Conservation (phyloP, 2,329 filamentous ascomycete genomes). For the Nannizziopsis arthrosporioides region DNA sequence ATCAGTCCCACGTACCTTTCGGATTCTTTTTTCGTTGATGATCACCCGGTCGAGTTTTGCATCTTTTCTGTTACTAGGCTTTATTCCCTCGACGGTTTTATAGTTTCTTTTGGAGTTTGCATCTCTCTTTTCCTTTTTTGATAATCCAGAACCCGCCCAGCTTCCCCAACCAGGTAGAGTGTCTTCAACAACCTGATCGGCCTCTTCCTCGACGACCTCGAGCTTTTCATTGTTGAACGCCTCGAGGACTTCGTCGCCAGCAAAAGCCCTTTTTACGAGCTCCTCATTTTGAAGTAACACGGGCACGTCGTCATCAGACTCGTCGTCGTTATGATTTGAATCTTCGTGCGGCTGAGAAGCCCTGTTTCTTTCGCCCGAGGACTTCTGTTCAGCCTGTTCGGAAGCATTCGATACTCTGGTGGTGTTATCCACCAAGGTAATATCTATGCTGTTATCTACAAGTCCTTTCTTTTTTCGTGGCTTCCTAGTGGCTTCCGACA, state of each 20-base stretch:
- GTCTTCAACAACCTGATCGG: constrained; percentile 68
- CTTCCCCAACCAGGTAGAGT: constrained; percentile 90
- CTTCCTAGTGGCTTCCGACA: constrained; percentile 21
- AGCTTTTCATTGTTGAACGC: constrained; percentile 75
- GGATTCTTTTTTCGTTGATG: constrained; percentile 78
- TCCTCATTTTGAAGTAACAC: constrained; percentile 44
- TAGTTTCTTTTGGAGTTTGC: constrained; percentile 41
- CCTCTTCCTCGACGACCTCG: constrained; percentile 59
- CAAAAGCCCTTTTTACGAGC: constrained; percentile 73
- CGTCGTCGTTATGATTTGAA: constrained; percentile 30
- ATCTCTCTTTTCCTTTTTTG: constrained; percentile 52
- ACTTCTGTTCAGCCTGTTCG: constrained; percentile 14
- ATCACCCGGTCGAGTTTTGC: constrained; percentile 73
- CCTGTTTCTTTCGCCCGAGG: constrained; percentile 1
- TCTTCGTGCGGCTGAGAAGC: constrained; percentile 17
- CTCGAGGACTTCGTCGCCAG: constrained; percentile 68
- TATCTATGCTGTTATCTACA: constrained; percentile 9
- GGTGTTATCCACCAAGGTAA: constrained; percentile 16
- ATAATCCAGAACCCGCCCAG: constrained; percentile 78
- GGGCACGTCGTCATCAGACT: constrained; percentile 33
- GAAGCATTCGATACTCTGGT: neutral
- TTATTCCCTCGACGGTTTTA: constrained; percentile 52
- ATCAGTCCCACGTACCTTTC: constrained; percentile 52
- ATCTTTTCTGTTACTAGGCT: constrained; percentile 67
- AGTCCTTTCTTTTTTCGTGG: constrained; percentile 14